phyloP scores from a whole-genome alignment of 2,329 filamentous ascomycete genomes.

The Incumbomyces delicatus region DNA sequence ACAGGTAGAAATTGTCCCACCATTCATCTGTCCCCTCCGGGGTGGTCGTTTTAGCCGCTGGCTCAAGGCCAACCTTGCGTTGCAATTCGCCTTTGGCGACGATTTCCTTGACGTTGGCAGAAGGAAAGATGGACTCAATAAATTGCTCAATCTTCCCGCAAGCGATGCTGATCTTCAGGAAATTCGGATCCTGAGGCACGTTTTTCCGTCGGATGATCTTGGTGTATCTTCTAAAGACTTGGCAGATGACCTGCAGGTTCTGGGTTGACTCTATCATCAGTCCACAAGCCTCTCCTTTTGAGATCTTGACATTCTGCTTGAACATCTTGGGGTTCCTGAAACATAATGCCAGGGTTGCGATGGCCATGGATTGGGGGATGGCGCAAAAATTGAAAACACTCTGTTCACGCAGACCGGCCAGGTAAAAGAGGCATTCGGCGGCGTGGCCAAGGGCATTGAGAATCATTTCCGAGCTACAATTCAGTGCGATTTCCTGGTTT shows the following conservation, averaged over 20 bases:
- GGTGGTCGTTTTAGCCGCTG: constrained; percentile 40
- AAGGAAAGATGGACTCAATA: constrained; percentile 85
- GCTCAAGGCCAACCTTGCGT: constrained; percentile 33
- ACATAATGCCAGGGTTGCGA: constrained; percentile 81
- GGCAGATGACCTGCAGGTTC: constrained; percentile 70
- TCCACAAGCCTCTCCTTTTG: constrained; percentile 83
- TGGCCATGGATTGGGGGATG: constrained; percentile 95
- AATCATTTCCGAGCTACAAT: constrained; percentile 89
- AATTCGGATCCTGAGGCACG: constrained; percentile 85
- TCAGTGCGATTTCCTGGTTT: constrained; percentile 65
- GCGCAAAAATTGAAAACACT: constrained; percentile 98
- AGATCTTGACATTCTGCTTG: constrained; percentile 86
- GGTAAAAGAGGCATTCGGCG: constrained; percentile 95
- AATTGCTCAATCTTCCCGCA: constrained; percentile 62
- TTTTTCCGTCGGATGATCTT: constrained; percentile 87
- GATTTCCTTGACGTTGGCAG: constrained; percentile 55
- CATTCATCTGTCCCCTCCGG: constrained; percentile 40
- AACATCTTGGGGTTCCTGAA: constrained; percentile 89
- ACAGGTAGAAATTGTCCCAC: constrained; percentile 52
- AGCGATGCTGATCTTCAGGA: constrained; percentile 78
- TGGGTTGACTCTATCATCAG: constrained; percentile 91
- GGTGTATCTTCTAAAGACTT: constrained; percentile 68
- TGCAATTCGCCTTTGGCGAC: constrained; percentile 44
- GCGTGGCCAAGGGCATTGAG: constrained; percentile 76
- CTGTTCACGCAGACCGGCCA: constrained; percentile 88